Base-by-base conservation (phyloP, 2,329 filamentous ascomycete species). In the Ophiostoma sp. region DNA sequence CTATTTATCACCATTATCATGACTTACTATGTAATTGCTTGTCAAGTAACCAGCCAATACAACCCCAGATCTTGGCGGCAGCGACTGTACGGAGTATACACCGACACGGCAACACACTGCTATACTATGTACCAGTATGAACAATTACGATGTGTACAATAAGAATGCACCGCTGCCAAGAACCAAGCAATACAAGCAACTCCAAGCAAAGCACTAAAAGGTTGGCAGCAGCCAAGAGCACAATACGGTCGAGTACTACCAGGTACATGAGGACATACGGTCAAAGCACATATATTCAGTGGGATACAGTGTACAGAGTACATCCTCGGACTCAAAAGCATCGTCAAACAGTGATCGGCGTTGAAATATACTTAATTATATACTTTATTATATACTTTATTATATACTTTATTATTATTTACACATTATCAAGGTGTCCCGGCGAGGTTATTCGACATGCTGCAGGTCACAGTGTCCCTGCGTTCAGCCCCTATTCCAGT, bases 401-500 rank as follows among this genome's bases (percentile, higher is more conserved):
- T 36, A 39, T 39, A 39, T 39, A 39, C 36, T 10, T 39, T 39
- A 48, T 48, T 48, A 48, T 20, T 48, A 48, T 48, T 20, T 48
- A 48, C 44, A 48, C 44, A 48, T 48, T 48, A 48, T 48, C 36
- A 39, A 6, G 44, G 17, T 48, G 44, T 48, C 17, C 44, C 20
- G 23, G 52, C 23, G 27, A 57, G 15, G 44, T 48, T 48, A 48
- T 17, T n/a, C 44, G 17, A n/a, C 52, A 57, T 57, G 52, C 52
- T 57, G n/a, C 52, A 57, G 52, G n/a, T 57, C 52, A 52, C n/a
- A 41, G 48, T n/a, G 48, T 52, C 48, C 48, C 48, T 52, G 48
- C 48, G 20, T 52, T 23, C 17, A 52, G 20, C 48, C 48, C 48
- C 48, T 52, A 52, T 52, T 52, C 20, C 48, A 52, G 48, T 52